Evolutionary conservation across 1,139 yeast genomes (phyloP).

Genomic region (Scheffersomyces stambukii): DNA sequence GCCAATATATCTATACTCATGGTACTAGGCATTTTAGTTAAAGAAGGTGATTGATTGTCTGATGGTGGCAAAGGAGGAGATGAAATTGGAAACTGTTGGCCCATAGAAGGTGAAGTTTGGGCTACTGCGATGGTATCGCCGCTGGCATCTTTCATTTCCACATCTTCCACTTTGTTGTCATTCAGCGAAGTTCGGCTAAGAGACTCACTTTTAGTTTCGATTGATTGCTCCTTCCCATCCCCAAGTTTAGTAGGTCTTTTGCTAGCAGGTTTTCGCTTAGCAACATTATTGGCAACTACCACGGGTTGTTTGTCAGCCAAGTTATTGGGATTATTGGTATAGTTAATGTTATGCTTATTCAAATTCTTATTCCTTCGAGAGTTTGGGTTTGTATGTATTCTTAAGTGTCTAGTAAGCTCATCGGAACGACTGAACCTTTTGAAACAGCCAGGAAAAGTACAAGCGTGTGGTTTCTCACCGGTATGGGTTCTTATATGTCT

Average conservation of each 20-base stretch:
- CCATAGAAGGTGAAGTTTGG: too few relatives aligned
- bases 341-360: conserved; percentile 11
- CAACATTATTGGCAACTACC: too few relatives aligned
- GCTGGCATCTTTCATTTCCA: not conserved
- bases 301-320: too few relatives aligned
- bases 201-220: too few relatives aligned
- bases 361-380: conserved; percentile 52
- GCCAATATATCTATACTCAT: conserved; percentile 70
- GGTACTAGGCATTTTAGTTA: conserved; percentile 9
- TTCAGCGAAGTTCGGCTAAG: too few relatives aligned
- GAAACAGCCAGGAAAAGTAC: conserved; percentile 82
- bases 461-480: conserved; percentile 91
- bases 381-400: conserved; percentile 82
- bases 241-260: too few relatives aligned
- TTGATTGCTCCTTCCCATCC: too few relatives aligned
- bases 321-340: too few relatives aligned
- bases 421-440: conserved; percentile 86
- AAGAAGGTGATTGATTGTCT: too few relatives aligned
- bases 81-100: conserved; percentile 1
- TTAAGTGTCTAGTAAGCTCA: conserved; percentile 83
- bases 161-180: too few relatives aligned
- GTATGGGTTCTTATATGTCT: conserved; percentile 94
- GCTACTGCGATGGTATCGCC: not conserved
- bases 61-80: not conserved
- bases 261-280: too few relatives aligned